Evolutionary conservation across 495 filamentous ascomycete genomes (phyloP), one percentile per base, ranked within the genome.

Genomic region (Neurospora sp.): DNA sequence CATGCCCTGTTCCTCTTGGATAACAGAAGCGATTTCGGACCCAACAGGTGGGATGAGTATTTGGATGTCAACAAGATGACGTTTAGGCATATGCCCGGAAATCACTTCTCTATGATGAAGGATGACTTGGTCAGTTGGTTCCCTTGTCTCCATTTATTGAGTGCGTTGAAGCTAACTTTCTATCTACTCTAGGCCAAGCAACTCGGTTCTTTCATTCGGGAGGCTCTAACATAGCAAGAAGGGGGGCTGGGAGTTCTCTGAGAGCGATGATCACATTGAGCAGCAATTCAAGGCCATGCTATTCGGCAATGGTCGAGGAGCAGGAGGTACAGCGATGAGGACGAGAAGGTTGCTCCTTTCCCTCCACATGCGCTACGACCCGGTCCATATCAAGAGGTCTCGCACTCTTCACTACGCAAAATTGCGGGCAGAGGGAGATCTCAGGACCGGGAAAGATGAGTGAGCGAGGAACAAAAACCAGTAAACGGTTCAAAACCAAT

Each of bases 281-380:
- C 94, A 97, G 82, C 96, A 98, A 79, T 91, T 93, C 81, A 93
- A 93, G 79, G 86, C 84, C 39, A 85, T 93, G 82, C 84, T 92
- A 31, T 93, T 93, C 75, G 86, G 87, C 69, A 85, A 80, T 74
- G 90, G 31, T 31, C 31, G 5, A 12, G 46, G 20, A 14, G 46
- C 20, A 54, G 46, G 4, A 27, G 20, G 46, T 23, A 27, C 20
- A 6, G 4, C 5, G 10, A 54, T 3, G 20, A 54, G 20, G 46
- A 1, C 20, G 46, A 5, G 4, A 27, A 54, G 20, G 1, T 20
- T 0, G 11, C 46, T 54, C 46, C 46, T 23, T 54, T 23, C 5
- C 46, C 10, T 54, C 3, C 11, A 23, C 20, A 27, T 54, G 46
- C 20, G 11, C 46, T 54, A 27, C 0, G 7, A 27, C 23, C 0